These are phyloP conservation scores for Ogataea siamensis DNA, from an alignment of 805 yeast genomes.

Conservation along the genomic window DNA sequence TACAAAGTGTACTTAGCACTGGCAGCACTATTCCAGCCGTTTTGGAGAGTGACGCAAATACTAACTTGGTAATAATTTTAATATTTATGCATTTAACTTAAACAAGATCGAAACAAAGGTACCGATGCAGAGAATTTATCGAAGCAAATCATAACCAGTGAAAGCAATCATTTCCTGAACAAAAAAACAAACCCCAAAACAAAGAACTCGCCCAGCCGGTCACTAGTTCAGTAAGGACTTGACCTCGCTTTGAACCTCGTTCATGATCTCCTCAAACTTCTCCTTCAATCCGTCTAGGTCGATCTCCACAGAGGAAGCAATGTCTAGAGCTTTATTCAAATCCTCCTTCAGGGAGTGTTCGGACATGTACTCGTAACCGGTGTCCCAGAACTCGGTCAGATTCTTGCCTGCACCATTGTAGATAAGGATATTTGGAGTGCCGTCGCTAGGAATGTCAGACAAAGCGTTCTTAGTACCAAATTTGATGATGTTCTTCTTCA, in stretches of 20 bases:
- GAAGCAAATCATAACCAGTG: slow-evolving; percentile 3
- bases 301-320: slow-evolving; percentile 22
- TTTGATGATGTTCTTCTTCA: slow-evolving; percentile 71
- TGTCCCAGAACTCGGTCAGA: slow-evolving; percentile 60
- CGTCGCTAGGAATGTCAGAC: slow-evolving; percentile 60
- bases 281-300: slow-evolving; percentile 23
- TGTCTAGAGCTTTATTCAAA: slow-evolving; percentile 21
- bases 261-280: slow-evolving; percentile 22
- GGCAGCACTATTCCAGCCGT: slow-evolving; percentile 1
- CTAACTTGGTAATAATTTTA: slow-evolving; percentile 5
- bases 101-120: slow-evolving; percentile 8
- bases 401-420: slow-evolving; percentile 82
- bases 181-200: slow-evolving; percentile 7
- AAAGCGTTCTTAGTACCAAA: slow-evolving; percentile 62
- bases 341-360: slow-evolving; percentile 17
- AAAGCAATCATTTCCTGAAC: not conserved
- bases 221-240: slow-evolving; percentile 13
- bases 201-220: slow-evolving; percentile 4
- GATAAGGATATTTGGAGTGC: slow-evolving; percentile 72
- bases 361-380: slow-evolving; percentile 13
- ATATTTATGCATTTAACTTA: slow-evolving; percentile 7
- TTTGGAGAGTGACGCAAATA: slow-evolving; percentile 5
- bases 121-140: slow-evolving; percentile 4
- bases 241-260: slow-evolving; percentile 23
- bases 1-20: slow-evolving; percentile 11